phyloP scores from a whole-genome alignment of 2,329 filamentous ascomycete genomes.

The Ophiostoma perfectum region DNA sequence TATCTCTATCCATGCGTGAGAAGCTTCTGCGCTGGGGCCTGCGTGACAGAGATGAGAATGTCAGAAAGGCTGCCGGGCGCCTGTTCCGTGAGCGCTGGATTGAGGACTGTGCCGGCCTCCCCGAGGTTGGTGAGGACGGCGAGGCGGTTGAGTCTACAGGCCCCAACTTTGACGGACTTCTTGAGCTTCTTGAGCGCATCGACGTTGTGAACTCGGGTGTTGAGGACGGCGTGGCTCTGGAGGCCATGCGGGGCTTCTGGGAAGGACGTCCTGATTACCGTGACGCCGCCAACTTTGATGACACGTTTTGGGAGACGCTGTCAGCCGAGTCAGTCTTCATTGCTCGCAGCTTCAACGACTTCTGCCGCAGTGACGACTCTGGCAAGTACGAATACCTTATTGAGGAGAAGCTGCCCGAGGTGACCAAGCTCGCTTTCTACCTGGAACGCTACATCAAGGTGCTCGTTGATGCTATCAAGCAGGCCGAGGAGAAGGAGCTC shows the following conservation, averaged over 20 bases:
- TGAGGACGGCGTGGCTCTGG: conserved; percentile 82
- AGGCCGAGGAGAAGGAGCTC: conserved; percentile 49
- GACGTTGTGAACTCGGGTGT: conserved; percentile 86
- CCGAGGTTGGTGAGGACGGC: conserved; percentile 51
- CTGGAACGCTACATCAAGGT: conserved; percentile 72
- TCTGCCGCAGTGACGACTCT: conserved; percentile 69
- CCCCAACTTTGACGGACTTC: conserved; percentile 73
- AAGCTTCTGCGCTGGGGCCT: conserved; percentile 93
- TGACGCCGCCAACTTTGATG: conserved; percentile 64
- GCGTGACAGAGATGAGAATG: conserved; percentile 87
- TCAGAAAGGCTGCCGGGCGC: conserved; percentile 82
- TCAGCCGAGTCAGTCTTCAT: conserved; percentile 85
- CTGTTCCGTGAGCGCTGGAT: conserved; percentile 97
- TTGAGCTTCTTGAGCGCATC: conserved; percentile 88
- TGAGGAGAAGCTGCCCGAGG: conserved; percentile 92
- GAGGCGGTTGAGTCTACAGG: conserved; percentile 52
- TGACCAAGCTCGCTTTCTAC: conserved; percentile 83
- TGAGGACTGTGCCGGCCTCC: conserved; percentile 76
- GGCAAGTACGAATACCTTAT: conserved; percentile 68
- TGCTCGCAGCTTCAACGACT: conserved; percentile 88
- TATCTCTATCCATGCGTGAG: conserved; percentile 90
- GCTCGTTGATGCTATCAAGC: conserved; percentile 59
- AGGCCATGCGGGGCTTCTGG: conserved; percentile 97
- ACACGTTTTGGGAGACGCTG: conserved; percentile 73
- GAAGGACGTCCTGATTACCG: conserved; percentile 80